Base-by-base conservation (phyloP, 1,139 yeast species). In the Zygoascus sp. region DNA sequence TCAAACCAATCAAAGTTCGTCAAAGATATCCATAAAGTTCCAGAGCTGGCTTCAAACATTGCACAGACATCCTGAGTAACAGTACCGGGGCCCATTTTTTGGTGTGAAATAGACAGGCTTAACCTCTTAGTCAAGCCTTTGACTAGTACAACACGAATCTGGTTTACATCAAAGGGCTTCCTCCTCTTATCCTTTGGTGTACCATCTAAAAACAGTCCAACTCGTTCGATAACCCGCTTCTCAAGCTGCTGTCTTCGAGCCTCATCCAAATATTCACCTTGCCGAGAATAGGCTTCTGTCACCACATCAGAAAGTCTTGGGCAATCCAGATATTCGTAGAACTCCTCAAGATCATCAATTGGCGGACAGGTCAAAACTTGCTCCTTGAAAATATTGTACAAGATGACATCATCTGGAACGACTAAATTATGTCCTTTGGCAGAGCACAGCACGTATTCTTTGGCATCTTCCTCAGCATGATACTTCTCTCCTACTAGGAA, bases 391-490 rank as follows among this genome's bases (percentile, higher is more conserved):
- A 62, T 54, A 48, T 66, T 65, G 57, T 59, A 68, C 10, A 59
- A 54, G 15, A 66, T 60, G n/a, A 70, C 65, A 45, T 69, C 69
- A 47, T 69, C 73, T 11, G 66, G 67, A 43, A 69, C 57, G n/a
- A 65, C 64, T 22, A 68, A 50, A n/a, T 50, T 44, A 11, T 56
- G 48, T 2, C 44, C 23, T 5, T 53, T 55, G n/a, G 49, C 45
- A 25, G 48, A 46, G 27, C 40, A 48, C 8, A 53, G 58, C 9
- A 44, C 50, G 15, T 57, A 58, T 25, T 50, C 57, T 6, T 47
- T 51, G 15, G 44, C 53, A 2, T 40, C 46, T 6, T 38, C 36
- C 2, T 35, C 42, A 10, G 39, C 45, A 37, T 25, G 35, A 45
- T 56, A 52, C 19, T 51, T 54, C 20, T 57, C 40, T 5, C 65